Base-by-base conservation (phyloP, 768 basidiomycete species). In the Lentinus brumalis region DNA sequence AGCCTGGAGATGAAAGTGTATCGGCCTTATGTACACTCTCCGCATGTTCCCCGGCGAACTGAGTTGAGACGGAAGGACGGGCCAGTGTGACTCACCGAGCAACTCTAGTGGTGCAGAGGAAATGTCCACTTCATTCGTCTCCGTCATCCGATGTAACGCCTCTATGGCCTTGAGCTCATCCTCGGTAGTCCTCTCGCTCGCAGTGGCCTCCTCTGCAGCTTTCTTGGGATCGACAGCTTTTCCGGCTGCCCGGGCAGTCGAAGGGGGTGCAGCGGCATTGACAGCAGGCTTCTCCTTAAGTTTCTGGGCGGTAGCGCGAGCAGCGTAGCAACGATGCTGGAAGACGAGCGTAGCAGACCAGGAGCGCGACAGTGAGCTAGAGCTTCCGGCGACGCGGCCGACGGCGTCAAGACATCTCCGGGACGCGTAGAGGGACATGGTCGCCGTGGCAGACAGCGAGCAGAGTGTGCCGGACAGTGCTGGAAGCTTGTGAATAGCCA, bases 151-250 rank as follows among this genome's bases (percentile, higher is more conserved):
- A 2, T 56, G 55, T 45, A 67, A 11, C 3, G 45, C 31, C 31
- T 70, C 69, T 14, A 67, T 6, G 11, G 53, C 46, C 42, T 55
- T 31, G 7, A 69, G 31, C 15, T 66, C 63, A 9, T 63, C 61
- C 54, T 61, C 57, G 6, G 47, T 31, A 16, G 29, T 31, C 47
- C 41, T 18, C 38, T 59, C 51, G 1, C 8, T 16, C 3, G 30
- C 41, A 6, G 35, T 40, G 10, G 30, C 32, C 30, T 58, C 53
- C 26, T 62, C 29, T 1, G 53, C 52, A n/a, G 47, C 47, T 40
- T 53, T 32, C 18, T 60, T 41, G 16, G 49, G 35, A 10, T 39
- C 31, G 1, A 14, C 35, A 5, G 56, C 60, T 14, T 53, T 57
- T 12, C 47, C 52, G 30, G 42, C 31, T 35, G 46, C 52, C 50